Conservation (phyloP, 371 early-diverging fungal genomes). For the Haplosporangium sp. region DNA sequence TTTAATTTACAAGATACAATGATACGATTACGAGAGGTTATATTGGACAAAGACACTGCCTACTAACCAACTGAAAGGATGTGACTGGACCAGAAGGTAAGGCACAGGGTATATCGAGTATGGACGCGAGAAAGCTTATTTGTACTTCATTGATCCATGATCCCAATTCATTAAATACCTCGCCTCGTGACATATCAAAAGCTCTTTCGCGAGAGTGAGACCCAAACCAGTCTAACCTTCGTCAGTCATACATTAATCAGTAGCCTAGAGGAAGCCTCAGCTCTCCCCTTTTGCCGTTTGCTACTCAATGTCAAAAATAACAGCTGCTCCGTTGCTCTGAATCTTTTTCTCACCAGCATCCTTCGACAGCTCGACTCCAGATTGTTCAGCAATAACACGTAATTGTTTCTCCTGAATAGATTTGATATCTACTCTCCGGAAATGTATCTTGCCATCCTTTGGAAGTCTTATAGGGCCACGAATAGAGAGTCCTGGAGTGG, state of each 20-base stretch:
- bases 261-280: not conserved
- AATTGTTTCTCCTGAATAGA: conserved; percentile 31
- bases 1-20: not conserved
- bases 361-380: conserved; percentile 30
- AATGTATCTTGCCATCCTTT: conserved; percentile 46
- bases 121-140: not conserved
- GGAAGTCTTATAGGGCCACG: conserved; percentile 50
- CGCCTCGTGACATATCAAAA: not conserved
- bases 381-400: conserved; percentile 22
- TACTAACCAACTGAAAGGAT: not conserved
- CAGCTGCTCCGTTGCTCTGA: conserved; percentile 30
- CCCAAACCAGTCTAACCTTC: not conserved
- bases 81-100: not conserved
- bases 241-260: too few species aligned
- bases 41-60: not conserved
- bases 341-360: conserved; percentile 21
- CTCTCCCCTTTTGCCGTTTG: not conserved
- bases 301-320: conserved; percentile 38
- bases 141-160: not conserved
- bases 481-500: conserved; percentile 28
- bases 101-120: not conserved
- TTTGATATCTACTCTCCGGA: conserved; percentile 40
- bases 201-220: not conserved
- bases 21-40: not conserved
- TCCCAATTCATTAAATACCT: not conserved